phyloP scores from a whole-genome alignment of 1,139 yeast genomes.

The Geotrichum europaeum region DNA sequence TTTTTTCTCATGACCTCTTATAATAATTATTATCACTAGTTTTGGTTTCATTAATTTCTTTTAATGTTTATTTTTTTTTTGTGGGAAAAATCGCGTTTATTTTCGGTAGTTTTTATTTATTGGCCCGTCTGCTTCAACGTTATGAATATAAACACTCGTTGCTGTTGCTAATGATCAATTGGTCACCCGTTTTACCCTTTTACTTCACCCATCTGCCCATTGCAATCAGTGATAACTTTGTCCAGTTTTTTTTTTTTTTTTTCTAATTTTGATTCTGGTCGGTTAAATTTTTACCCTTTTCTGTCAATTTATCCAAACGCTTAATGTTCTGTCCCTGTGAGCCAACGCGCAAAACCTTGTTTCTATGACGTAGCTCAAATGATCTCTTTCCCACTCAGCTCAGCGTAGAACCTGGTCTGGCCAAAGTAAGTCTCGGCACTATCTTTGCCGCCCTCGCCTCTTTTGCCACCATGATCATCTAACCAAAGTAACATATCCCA shows the following conservation, averaged over 20 bases:
- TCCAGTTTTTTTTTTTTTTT: background rate
- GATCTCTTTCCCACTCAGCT: background rate
- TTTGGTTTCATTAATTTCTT: background rate
- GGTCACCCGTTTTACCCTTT: background rate
- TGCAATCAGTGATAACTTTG: background rate
- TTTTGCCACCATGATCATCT: background rate
- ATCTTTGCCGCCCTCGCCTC: background rate
- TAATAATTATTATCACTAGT: background rate
- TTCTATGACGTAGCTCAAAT: background rate
- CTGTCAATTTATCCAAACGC: background rate
- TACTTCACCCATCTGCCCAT: background rate
- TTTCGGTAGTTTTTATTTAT: background rate
- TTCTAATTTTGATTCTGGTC: background rate
- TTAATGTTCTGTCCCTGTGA: background rate
- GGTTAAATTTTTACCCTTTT: background rate
- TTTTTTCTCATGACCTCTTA: no score
- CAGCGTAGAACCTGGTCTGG: slow-evolving; percentile 1
- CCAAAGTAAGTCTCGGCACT: background rate
- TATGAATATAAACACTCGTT: background rate
- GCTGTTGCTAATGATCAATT: background rate
- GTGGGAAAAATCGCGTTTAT: no score
- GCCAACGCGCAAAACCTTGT: background rate
- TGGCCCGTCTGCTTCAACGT: background rate
- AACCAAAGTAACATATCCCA: background rate
- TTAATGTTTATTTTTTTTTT: no score